Evolutionary conservation across 257 asterid species (phyloP).

Genomic region (Plantago major): DNA sequence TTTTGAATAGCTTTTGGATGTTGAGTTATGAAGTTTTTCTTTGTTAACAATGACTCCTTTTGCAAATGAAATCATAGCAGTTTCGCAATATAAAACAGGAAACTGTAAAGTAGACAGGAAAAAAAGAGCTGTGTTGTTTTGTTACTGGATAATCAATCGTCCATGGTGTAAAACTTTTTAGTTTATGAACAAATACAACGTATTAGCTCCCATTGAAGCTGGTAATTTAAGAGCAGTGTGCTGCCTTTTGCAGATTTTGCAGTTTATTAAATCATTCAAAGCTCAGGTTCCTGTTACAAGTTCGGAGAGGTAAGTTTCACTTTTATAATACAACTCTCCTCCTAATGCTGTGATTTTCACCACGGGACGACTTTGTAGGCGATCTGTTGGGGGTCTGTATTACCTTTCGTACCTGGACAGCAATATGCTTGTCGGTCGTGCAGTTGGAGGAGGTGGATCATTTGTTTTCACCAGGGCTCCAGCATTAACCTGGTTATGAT

Average conservation of each 20-base stretch:
- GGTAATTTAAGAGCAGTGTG: slow-evolving; percentile 11
- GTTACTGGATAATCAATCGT: too few relatives aligned
- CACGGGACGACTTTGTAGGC: slow-evolving; percentile 31
- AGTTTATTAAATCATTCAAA: slow-evolving; percentile 66
- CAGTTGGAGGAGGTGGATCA: slow-evolving; percentile 89
- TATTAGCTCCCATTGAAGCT: not conserved
- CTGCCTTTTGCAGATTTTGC: slow-evolving; percentile 47
- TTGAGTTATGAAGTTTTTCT: not conserved
- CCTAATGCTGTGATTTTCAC: slow-evolving; percentile 14
- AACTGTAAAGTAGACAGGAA: too few relatives aligned
- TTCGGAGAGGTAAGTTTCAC: slow-evolving; percentile 37
- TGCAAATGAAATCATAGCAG: not conserved
- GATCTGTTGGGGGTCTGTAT: slow-evolving; percentile 78
- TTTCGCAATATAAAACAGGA: too few relatives aligned
- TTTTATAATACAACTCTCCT: slow-evolving; percentile 9
- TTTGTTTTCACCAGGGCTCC: slow-evolving; percentile 79
- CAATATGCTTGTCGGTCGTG: slow-evolving; percentile 83
- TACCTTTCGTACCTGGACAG: slow-evolving; percentile 75
- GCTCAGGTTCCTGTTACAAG: slow-evolving; percentile 65
- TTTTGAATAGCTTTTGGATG: not conserved
- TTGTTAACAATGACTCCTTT: not conserved
- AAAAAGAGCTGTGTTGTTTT: too few relatives aligned
- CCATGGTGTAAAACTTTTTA: too few relatives aligned
- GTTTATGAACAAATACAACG: too few relatives aligned
- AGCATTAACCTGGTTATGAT: slow-evolving; percentile 24